Percentiles rank a stretch among this genome's conserved stretches.
phyloP scores from a whole-genome alignment of 2,329 filamentous ascomycete genomes.

The Colletotrichum coccodes region DNA sequence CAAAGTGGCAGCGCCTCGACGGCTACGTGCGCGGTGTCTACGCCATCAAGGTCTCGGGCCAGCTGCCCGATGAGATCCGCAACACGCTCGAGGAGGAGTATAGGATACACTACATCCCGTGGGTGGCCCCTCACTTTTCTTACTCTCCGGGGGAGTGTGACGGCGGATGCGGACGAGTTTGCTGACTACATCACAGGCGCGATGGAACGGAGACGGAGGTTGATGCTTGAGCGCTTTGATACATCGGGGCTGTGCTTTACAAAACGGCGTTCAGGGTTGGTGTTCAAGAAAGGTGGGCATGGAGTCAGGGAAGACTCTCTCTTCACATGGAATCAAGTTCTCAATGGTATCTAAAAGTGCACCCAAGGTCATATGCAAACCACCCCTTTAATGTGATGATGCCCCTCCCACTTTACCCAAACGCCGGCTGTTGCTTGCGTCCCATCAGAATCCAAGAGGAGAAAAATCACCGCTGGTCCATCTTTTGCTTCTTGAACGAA shows the following conservation, averaged over 20 bases:
- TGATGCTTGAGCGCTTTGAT: constrained; percentile 45
- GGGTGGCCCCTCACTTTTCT: constrained; percentile 44
- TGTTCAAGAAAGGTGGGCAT: constrained; percentile 8
- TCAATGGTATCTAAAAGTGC: constrained; percentile 43
- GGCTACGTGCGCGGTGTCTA: constrained; percentile 90
- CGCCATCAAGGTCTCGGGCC: constrained; percentile 92
- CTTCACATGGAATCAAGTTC: constrained; percentile 25
- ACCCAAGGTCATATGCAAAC: neutral
- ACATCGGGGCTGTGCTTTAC: constrained; percentile 26
- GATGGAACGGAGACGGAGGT: constrained; percentile 66
- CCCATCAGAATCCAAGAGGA: neutral
- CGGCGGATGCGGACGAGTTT: neutral
- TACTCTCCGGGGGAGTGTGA: neutral
- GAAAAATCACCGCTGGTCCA: constrained; percentile 13
- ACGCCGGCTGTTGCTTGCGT: constrained; percentile 5
- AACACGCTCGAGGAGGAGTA: constrained; percentile 70
- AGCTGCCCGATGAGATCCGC: constrained; percentile 74
- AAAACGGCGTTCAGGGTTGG: constrained; percentile 41
- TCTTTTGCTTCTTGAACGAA: constrained; percentile 63
- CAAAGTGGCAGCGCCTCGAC: constrained; percentile 94
- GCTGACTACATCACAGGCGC: constrained; percentile 50
- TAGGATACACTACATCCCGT: constrained; percentile 74
- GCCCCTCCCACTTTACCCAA: constrained; percentile 1
- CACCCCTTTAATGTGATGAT: neutral
- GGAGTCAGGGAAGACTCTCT: constrained; percentile 26